phyloP scores from a whole-genome alignment of 768 basidiomycete genomes.

The Serendipita indica region DNA sequence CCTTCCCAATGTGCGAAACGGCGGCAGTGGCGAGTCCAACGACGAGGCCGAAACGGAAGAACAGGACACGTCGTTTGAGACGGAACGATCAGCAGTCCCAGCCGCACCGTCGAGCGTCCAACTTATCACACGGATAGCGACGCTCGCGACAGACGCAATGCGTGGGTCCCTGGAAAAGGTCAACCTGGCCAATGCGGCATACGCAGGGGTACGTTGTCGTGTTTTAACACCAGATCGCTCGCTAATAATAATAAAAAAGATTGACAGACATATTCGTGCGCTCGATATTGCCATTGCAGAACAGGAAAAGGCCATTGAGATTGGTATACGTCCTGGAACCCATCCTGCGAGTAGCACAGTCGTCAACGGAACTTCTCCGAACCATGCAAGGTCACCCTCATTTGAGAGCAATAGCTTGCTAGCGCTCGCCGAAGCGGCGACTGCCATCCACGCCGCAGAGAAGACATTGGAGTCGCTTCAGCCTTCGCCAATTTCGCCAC shows the following conservation, averaged over 20 bases:
- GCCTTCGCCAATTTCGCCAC: not conserved
- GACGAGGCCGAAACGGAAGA: not conserved
- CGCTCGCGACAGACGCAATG: not conserved
- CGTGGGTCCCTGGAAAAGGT: constrained; percentile 5
- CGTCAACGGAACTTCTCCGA: not conserved
- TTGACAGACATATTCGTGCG: constrained; percentile 7
- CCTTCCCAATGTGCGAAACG: not conserved
- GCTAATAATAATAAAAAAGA: not conserved
- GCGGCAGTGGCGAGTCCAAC: not conserved
- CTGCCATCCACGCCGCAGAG: not conserved
- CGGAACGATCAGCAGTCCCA: not conserved
- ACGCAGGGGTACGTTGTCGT: not conserved
- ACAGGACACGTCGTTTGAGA: not conserved
- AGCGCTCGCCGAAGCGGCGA: not conserved
- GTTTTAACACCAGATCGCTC: not conserved
- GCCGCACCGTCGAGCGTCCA: not conserved
- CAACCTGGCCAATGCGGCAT: not conserved
- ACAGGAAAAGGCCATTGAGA: not conserved
- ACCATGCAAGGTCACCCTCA: not conserved
- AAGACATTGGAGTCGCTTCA: not conserved
- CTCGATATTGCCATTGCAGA: constrained; percentile 8
- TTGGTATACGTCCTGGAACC: not conserved
- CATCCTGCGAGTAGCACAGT: not conserved
- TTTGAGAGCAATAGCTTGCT: constrained; percentile 2
- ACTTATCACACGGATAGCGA: not conserved